A percentile compares a stretch with the other conserved stretches of the same genome.
These are phyloP conservation scores for Venturia pyrina DNA, from an alignment of 2,329 filamentous ascomycete species.

Conservation along the genomic window DNA sequence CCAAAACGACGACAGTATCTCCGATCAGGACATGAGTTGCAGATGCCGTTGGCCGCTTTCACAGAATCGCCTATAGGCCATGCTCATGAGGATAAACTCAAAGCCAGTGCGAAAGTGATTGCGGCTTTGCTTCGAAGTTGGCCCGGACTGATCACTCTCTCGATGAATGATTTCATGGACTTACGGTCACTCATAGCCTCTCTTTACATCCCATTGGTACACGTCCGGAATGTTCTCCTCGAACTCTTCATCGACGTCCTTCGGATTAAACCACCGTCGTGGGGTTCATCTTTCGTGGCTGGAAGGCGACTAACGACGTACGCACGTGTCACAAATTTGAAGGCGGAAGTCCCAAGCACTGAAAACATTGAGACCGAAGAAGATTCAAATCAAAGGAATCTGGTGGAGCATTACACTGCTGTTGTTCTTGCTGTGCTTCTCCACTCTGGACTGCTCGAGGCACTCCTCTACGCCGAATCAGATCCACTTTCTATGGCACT, in stretches of 20 bases:
- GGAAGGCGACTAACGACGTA: constrained; percentile 91
- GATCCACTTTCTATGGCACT: constrained; percentile 58
- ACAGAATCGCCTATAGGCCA: constrained; percentile 62
- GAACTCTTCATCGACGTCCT: constrained; percentile 78
- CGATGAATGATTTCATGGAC: constrained; percentile 78
- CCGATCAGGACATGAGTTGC: constrained; percentile 80
- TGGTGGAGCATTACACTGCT: constrained; percentile 90
- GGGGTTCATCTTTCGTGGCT: constrained; percentile 92
- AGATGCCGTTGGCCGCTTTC: constrained; percentile 78
- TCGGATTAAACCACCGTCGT: constrained; percentile 84
- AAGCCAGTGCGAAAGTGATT: constrained; percentile 86
- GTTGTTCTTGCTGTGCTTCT: constrained; percentile 78
- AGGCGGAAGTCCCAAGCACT: constrained; percentile 40
- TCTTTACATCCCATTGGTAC: constrained; percentile 46
- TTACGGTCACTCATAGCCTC: constrained; percentile 69
- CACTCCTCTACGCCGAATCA: constrained; percentile 51
- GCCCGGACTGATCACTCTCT: constrained; percentile 81
- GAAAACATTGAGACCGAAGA: constrained; percentile 50
- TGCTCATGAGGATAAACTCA: constrained; percentile 54
- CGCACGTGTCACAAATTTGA: constrained; percentile 81
- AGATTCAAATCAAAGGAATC: constrained; percentile 56
- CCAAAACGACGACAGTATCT: constrained; percentile 72
- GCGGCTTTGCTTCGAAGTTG: constrained; percentile 85
- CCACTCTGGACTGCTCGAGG: constrained; percentile 57
- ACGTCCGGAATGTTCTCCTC: constrained; percentile 65